Base-by-base conservation (phyloP, 2,329 filamentous ascomycete genomes). In the Canariomyces notabilis region DNA sequence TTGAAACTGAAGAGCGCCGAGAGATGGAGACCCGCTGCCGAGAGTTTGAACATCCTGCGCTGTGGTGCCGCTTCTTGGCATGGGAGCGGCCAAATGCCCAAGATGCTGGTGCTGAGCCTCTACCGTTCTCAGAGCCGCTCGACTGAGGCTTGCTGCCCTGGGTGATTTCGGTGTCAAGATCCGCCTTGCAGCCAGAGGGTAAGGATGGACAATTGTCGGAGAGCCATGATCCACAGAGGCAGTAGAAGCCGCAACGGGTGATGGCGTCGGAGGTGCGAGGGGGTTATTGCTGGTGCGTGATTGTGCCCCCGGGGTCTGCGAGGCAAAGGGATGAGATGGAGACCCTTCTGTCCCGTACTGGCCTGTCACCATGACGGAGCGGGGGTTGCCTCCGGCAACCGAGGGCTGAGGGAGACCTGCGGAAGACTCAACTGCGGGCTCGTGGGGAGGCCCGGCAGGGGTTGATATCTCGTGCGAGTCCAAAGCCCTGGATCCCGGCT, bases 91-190 rank as follows among this genome's bases (percentile, higher is more conserved):
- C 5, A 60, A 48, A 23, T 46, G 54, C 36, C 51, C 34, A 9
- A 58, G 45, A 36, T 61, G 63, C 7, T 63, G 45, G 35, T 61
- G 63, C 7, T 63, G 61, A 6, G 59, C 42, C 37, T 61, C 64
- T 19, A 61, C 49, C 19, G 59, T 49, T 39, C 62, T 60, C 49
- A 59, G 54, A 9, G 59, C 55, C 35, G 61, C 59, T 14, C 66
- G 62, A 23, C 70, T 70, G 11, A 76, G 57, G 55, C 75, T 80
- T 15, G 72, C 67, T 20, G 74, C 68, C 50, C 79, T 73, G 33
- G 79, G 79, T 8, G 80, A 82, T 52, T 73, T 71, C 1, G 80
- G 77, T 9, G 76, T 80, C 50, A 81, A 59, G n/a, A 79, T 72
- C 26, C 73, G 72, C 52, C 78, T 68, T 44, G 65, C 62, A 19